phyloP scores from a whole-genome alignment of 1,284 basidiomycete species.

The Microbotryum silenes-acaulis region DNA sequence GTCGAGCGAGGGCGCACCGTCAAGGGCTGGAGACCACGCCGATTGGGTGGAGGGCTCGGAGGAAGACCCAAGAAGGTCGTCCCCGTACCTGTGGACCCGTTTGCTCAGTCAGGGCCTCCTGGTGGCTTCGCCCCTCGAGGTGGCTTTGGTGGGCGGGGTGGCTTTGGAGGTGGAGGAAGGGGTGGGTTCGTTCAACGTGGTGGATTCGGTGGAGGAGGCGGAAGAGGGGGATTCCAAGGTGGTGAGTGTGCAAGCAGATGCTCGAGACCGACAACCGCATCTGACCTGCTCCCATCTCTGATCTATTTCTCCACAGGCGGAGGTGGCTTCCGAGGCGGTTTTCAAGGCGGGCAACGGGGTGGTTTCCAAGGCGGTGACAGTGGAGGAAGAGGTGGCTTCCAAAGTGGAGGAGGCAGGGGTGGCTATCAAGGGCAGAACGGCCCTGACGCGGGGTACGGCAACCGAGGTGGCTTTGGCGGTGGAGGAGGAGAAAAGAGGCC shows the following conservation, averaged over 20 bases:
- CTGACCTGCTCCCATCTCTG: too few relatives aligned
- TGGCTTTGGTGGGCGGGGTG: conserved; percentile 47
- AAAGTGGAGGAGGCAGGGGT: conserved; percentile 42
- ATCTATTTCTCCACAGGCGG: conserved; percentile 16
- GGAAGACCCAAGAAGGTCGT: conserved; percentile 77
- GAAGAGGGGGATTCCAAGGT: conserved; percentile 20
- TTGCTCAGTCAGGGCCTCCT: conserved; percentile 39
- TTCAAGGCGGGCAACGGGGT: conserved; percentile 26
- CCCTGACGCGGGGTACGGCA: conserved; percentile 7
- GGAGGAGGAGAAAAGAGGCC: conserved; percentile 3
- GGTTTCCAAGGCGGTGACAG: conserved; percentile 18
- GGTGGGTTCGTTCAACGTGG: conserved; percentile 36
- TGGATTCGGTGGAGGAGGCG: conserved; percentile 47
- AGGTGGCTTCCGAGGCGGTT: conserved; percentile 27
- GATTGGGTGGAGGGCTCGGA: conserved; percentile 89
- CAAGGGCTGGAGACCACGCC: conserved; percentile 93
- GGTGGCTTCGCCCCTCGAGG: conserved; percentile 43
- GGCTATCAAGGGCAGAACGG: conserved; percentile 43
- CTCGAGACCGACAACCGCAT: background rate
- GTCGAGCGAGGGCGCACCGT: conserved; percentile 97
- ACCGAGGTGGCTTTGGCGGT: conserved; percentile 7
- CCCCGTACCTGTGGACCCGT: conserved; percentile 32
- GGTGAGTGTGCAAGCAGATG: conserved; percentile 5
- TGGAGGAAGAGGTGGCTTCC: conserved; percentile 28
- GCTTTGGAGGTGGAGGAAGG: conserved; percentile 22